phyloP scores from a whole-genome alignment of 2,329 filamentous ascomycete genomes.

The Diaporthe nobilis region DNA sequence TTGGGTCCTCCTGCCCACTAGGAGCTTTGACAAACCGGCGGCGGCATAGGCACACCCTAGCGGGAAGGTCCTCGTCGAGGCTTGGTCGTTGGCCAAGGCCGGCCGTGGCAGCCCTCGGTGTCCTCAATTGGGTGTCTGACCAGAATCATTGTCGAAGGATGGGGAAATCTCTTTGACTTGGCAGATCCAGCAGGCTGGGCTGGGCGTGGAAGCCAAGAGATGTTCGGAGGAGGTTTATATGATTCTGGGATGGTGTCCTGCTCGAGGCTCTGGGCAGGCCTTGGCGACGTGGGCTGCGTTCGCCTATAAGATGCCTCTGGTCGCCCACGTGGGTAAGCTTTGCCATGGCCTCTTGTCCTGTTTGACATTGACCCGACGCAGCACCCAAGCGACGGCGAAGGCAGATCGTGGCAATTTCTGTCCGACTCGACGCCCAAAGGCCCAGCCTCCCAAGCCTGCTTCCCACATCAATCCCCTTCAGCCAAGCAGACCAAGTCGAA shows the following conservation, averaged over 20 bases:
- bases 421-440: constrained; percentile 8
- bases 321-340: constrained; percentile 35
- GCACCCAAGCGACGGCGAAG: constrained; percentile 11
- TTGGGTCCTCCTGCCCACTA: constrained; percentile 14
- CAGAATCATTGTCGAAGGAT: not conserved
- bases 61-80: constrained; percentile 25
- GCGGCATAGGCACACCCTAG: constrained; percentile 17
- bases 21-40: constrained; percentile 3
- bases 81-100: constrained; percentile 34
- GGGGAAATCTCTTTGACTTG: constrained; percentile 28
- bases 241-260: constrained; percentile 7
- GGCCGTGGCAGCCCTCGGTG: constrained; percentile 22
- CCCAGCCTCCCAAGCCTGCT: constrained; percentile 20
- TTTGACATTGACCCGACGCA: constrained; percentile 17
- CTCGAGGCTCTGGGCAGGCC: constrained; percentile 28
- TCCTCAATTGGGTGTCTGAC: not conserved
- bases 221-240: constrained; percentile 31
- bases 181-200: constrained; percentile 19
- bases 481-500: not conserved
- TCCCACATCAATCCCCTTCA: constrained; percentile 4
- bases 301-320: constrained; percentile 34
- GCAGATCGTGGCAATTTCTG: constrained; percentile 5
- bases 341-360: constrained; percentile 21
- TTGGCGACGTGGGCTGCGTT: constrained; percentile 29
- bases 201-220: constrained; percentile 9